phyloP scores from a whole-genome alignment of 805 yeast genomes.

The Metschnikowia koreensis region DNA sequence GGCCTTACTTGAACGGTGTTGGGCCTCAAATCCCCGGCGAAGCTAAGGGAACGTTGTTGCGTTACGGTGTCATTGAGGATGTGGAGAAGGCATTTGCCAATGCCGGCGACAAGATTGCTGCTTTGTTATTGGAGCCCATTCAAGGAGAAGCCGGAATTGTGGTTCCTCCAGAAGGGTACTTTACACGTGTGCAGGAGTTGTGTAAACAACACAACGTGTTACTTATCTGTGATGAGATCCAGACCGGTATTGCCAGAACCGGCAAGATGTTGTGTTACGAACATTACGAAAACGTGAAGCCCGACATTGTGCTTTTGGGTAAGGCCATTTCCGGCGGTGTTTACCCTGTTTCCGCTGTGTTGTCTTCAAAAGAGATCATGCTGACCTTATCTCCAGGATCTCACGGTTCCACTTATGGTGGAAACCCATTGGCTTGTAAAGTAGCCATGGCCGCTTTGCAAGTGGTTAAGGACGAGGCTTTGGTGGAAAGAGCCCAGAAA shows the following conservation, averaged over 20 bases:
- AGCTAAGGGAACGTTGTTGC: slow-evolving; percentile 52
- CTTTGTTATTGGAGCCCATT: slow-evolving; percentile 88
- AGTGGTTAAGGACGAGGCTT: slow-evolving; percentile 83
- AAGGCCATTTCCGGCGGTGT: slow-evolving; percentile 97
- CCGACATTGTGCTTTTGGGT: slow-evolving; percentile 86
- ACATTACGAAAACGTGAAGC: slow-evolving; percentile 74
- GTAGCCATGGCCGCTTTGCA: slow-evolving; percentile 92
- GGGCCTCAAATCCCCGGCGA: slow-evolving; percentile 85
- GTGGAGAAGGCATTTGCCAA: slow-evolving; percentile 75
- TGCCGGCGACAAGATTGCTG: slow-evolving; percentile 89
- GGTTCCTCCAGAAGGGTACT: slow-evolving; percentile 84
- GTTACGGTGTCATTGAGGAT: slow-evolving; percentile 86
- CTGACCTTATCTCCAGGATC: slow-evolving; percentile 88
- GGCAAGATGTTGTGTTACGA: slow-evolving; percentile 92
- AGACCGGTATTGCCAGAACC: slow-evolving; percentile 96
- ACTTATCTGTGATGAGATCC: slow-evolving; percentile 94
- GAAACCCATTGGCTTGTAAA: slow-evolving; percentile 90
- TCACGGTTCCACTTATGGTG: slow-evolving; percentile 97
- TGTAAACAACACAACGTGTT: slow-evolving; percentile 83
- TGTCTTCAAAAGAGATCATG: slow-evolving; percentile 90
- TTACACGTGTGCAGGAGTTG: slow-evolving; percentile 65
- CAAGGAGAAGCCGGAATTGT: slow-evolving; percentile 99
- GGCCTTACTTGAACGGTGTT: slow-evolving; percentile 82
- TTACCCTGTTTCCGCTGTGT: slow-evolving; percentile 85
- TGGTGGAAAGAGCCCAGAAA: slow-evolving; percentile 71